Base-by-base conservation (phyloP, 108 stramenopile genomes). In the Licmophora abbreviata region DNA sequence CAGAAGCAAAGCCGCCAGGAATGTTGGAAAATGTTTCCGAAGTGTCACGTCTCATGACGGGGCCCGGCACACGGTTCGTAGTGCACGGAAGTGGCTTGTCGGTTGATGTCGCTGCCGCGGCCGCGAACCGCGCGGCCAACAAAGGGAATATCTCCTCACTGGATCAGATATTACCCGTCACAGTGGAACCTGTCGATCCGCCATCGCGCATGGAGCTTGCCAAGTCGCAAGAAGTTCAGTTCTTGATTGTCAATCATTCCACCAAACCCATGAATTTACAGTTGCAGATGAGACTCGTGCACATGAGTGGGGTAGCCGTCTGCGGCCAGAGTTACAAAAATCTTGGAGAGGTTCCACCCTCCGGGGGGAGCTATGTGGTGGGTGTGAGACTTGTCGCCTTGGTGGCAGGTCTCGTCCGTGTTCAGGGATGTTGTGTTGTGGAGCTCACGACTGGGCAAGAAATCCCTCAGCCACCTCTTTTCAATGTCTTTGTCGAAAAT, bases 171-270 rank as follows among this genome's bases (percentile, higher is more conserved):
- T 34, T 68, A 28, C 83, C 89, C 1, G 69, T 91, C 28, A 91
- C 85, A 4, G 89, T 86, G 1, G 83, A 86, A 61, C 85, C 89
- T 11, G 70, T 91, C 30, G 63, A 83, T 67, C 89, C 89, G 33
- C 85, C 85, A 12, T 46, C 61, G 5, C 54, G 28, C 20, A 65
- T 86, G 68, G 44, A 48, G 38, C 14, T 84, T 6, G 68, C 71
- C 1, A 51, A 50, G 28, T 75, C 84, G 9, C 42, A 58, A 31
- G 57, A 65, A 20, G 47, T 91, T 7, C 14, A 76, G 21, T 64
- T 91, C 32, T 59, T 86, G 22, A 58, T 91, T 42, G 82, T 84
- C 18, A 91, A 91, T 61, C 89, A 91, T 56, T 76, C 83, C 0
- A 55, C 41, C 24, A 44, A 61, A 31, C 26, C 80, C 33, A 68